A percentile compares a stretch with the other conserved stretches of the same genome.
These are phyloP conservation scores for Hypoxylon sp. DNA, from an alignment of 2,329 filamentous ascomycete genomes.

Conservation along the genomic window DNA sequence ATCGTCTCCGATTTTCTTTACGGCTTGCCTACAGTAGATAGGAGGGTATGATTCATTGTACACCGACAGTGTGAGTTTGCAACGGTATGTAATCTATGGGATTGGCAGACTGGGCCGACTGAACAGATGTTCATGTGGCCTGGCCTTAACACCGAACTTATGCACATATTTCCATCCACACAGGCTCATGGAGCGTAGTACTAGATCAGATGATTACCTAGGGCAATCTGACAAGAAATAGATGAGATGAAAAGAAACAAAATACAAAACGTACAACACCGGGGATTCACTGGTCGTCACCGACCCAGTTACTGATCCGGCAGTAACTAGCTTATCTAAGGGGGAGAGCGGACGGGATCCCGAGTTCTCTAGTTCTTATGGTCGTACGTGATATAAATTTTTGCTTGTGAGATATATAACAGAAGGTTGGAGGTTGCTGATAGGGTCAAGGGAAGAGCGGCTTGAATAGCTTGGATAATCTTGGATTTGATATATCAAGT, in stretches of 20 bases:
- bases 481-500: too few relatives aligned
- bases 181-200: not conserved
- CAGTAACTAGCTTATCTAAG: conserved; percentile 22
- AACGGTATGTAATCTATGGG: not conserved
- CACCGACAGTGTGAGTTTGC: not conserved
- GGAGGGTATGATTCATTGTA: not conserved
- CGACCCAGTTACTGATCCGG: conserved; percentile 30
- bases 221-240: not conserved
- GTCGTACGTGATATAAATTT: conserved; percentile 5
- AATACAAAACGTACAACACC: conserved; percentile 27
- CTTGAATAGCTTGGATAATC: too few relatives aligned
- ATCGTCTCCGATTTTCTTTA: not conserved
- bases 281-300: conserved; percentile 31
- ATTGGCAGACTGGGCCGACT: not conserved
- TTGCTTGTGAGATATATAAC: not conserved
- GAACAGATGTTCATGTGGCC: too few relatives aligned
- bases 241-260: not conserved
- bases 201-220: not conserved
- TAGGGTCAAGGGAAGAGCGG: not conserved
- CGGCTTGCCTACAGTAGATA: not conserved
- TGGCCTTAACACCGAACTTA: not conserved
- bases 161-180: not conserved
- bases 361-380: conserved; percentile 11
- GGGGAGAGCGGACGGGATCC: conserved; percentile 11
- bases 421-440: not conserved